These are phyloP conservation scores for Cladosporium sphaerospermum DNA, from an alignment of 2,329 filamentous ascomycete species.

Conservation along the genomic window DNA sequence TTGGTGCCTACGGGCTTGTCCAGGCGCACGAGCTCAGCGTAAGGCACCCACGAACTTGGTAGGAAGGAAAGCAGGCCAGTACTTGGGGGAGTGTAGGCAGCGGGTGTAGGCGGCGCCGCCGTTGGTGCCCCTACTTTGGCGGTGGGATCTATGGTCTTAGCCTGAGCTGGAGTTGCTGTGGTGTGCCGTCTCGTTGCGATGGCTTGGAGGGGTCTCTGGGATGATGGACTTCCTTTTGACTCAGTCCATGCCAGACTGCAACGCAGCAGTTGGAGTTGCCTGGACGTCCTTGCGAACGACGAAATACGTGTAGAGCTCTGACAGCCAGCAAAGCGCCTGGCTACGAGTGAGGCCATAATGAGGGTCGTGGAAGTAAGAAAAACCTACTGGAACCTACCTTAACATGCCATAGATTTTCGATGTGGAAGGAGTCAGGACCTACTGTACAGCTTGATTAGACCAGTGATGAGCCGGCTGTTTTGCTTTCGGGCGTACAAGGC, in stretches of 20 bases:
- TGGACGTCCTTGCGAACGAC: not conserved
- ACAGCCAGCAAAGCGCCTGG: not conserved
- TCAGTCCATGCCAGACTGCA: too few species aligned
- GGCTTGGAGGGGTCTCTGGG: too few species aligned
- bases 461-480: too few species aligned
- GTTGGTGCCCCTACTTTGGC: too few species aligned
- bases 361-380: not conserved
- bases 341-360: slow-evolving; percentile 1
- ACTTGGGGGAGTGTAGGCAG: slow-evolving; percentile 59
- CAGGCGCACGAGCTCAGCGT: slow-evolving; percentile 73
- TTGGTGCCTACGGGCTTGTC: slow-evolving; percentile 77
- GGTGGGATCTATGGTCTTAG: too few species aligned
- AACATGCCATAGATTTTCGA: not conserved
- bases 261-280: not conserved
- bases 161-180: not conserved
- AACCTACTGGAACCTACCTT: not conserved
- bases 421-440: not conserved
- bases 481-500: too few species aligned
- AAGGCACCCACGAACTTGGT: slow-evolving; percentile 66
- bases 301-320: not conserved
- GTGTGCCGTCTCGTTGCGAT: not conserved
- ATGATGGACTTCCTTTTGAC: too few species aligned
- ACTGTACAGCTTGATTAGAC: not conserved
- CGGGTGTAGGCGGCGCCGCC: not conserved
- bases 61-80: slow-evolving; percentile 65